Base-by-base conservation (phyloP, 75 land plant species). In the Selaginella moellendorffii region DNA sequence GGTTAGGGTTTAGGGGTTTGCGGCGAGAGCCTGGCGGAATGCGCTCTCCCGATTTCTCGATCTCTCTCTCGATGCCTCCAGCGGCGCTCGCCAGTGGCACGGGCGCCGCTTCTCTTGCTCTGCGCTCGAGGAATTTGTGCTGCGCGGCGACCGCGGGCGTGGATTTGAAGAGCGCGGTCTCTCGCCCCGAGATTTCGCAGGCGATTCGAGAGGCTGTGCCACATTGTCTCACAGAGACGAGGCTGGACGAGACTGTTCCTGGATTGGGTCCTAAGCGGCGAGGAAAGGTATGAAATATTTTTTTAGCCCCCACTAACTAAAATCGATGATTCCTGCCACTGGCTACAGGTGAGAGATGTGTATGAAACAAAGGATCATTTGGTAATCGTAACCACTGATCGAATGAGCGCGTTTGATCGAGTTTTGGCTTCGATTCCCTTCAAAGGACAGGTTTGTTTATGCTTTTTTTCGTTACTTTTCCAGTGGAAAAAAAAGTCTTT, bases 381-480 rank as follows among this genome's bases (percentile, higher is more conserved):
- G 30, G 82, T 95, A 30, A 30, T 95, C 61, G 87, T 89, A n/a
- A 86, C 96, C 20, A 95, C 96, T 28, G 99, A 95, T 67, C 52
- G 99, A 5, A 81, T 78, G 66, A 86, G 99, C 69, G 99, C 96
- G n/a, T 95, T 95, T 62, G 96, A 95, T 62, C 71, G 96, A 67
- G 69, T 88, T 63, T 84, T 95, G n/a, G 90, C 99, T 30, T 85
- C 99, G 0, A 82, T 95, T 30, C 96, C 99, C 19, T 95, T 88
- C 77, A 95, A 95, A 68, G 96, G 99, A 27, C 99, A 95, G 99
- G 99, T 88, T 1, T 31, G n/a, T 1, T 46, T 27, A 22, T 0
- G 30, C 28, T 25, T 12, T 31, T 29, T 27, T 64, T n/a, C n/a
- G n/a, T n/a, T n/a, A n/a, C n/a, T n/a, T n/a, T n/a, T n/a, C n/a